phyloP scores from a whole-genome alignment of 208 protist species.

The Wallacemonas sp. region DNA sequence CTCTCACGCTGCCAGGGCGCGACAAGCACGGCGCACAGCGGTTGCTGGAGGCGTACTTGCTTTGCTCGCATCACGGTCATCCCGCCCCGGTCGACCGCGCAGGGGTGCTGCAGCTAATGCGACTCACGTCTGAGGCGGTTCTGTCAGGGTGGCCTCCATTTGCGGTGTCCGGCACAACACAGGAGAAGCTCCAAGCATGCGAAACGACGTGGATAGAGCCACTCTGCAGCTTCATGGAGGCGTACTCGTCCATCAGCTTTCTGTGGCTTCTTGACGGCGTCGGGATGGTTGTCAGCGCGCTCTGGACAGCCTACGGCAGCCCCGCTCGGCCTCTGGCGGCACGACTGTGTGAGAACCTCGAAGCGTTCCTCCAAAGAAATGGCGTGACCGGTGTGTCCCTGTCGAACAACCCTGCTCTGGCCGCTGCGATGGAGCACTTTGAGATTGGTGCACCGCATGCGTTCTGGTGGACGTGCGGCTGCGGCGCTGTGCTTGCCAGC shows the following conservation, averaged over 20 bases:
- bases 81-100: constrained; percentile 39
- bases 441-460: constrained; percentile 26
- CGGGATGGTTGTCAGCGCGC: constrained; percentile 36
- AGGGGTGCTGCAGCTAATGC: constrained; percentile 59
- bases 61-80: constrained; percentile 49
- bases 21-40: constrained; percentile 28
- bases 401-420: constrained; percentile 46
- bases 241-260: constrained; percentile 56
- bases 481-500: constrained; percentile 52
- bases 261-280: constrained; percentile 70
- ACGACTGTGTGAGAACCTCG: constrained; percentile 26
- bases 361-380: constrained; percentile 22
- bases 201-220: constrained; percentile 2
- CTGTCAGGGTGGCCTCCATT: constrained; percentile 18
- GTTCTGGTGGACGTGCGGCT: constrained; percentile 84
- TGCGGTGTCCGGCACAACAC: constrained; percentile 1
- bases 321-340: constrained; percentile 18
- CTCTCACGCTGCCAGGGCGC: constrained; percentile 47
- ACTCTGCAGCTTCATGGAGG: constrained; percentile 42
- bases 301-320: constrained; percentile 46
- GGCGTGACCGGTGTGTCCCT: constrained; percentile 52
- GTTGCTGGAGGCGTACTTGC: constrained; percentile 62
- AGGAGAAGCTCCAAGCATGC: constrained; percentile 14
- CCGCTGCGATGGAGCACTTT: constrained; percentile 52
- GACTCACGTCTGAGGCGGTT: constrained; percentile 35